phyloP scores from a whole-genome alignment of 2,329 filamentous ascomycete species.

The Clarireedia paspali region DNA sequence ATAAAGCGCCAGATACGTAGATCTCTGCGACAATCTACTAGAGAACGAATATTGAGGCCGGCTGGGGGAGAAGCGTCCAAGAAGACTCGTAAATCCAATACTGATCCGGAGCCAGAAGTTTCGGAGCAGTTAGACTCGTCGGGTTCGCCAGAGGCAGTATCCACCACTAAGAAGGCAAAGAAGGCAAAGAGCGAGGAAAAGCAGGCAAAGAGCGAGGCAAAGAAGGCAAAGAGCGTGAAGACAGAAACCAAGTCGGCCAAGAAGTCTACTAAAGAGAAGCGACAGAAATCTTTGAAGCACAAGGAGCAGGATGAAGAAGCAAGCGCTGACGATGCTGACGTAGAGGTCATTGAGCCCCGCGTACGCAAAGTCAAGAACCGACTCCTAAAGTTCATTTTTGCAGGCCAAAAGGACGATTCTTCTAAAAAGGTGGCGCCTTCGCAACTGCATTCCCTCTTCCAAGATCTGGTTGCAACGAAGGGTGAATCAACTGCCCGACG shows the following conservation, averaged over 20 bases:
- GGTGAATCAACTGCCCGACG: slow-evolving; percentile 1
- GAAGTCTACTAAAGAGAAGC: neutral
- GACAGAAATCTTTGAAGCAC: neutral
- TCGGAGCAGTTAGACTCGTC: too few relatives aligned
- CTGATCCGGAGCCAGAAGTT: too few relatives aligned
- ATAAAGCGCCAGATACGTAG: neutral
- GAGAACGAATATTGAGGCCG: neutral
- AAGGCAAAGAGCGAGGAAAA: neutral
- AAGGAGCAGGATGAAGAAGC: neutral
- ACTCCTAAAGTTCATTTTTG: neutral
- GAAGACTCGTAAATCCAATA: neutral
- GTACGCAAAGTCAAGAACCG: slow-evolving; percentile 2
- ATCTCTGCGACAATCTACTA: too few relatives aligned
- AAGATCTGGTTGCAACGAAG: slow-evolving; percentile 4
- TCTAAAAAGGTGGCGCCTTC: slow-evolving; percentile 1
- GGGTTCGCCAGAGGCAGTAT: too few relatives aligned
- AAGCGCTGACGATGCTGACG: neutral
- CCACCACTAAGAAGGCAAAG: neutral
- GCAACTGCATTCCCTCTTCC: slow-evolving; percentile 3
- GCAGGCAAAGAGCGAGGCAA: neutral
- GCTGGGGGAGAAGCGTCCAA: too few relatives aligned
- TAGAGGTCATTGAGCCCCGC: neutral
- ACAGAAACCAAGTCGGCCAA: neutral
- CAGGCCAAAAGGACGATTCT: neutral
- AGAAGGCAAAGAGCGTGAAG: neutral